Conservation (phyloP, 1,139 yeast species). For the Yamadazyma buinensis region DNA sequence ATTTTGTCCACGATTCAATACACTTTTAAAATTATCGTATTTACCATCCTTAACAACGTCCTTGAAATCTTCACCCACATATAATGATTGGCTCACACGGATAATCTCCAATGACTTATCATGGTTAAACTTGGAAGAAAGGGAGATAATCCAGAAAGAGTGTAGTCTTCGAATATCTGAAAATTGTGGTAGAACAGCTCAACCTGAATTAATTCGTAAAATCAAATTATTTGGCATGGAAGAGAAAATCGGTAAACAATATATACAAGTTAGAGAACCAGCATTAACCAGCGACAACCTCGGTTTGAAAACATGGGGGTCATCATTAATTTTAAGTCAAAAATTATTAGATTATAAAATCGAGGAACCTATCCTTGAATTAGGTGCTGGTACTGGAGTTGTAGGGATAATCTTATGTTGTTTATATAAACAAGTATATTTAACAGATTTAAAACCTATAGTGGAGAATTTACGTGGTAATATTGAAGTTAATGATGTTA, state of each 20-base stretch:
- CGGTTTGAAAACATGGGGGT: conserved; percentile 96
- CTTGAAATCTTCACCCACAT: conserved; percentile 23
- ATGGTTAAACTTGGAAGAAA: conserved; percentile 39
- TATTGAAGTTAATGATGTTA: conserved; percentile 45
- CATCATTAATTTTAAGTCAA: conserved; percentile 68
- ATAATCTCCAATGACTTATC: conserved; percentile 54
- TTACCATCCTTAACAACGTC: conserved; percentile 24
- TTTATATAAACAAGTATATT: conserved; percentile 37
- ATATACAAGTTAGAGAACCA: conserved; percentile 66
- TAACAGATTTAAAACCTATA: conserved; percentile 82
- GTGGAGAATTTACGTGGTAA: conserved; percentile 63
- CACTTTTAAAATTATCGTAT: conserved; percentile 20
- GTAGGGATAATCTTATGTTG: conserved; percentile 67
- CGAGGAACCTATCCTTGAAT: conserved; percentile 56
- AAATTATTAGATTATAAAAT: conserved; percentile 36
- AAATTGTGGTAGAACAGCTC: conserved; percentile 83
- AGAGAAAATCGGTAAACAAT: conserved; percentile 12
- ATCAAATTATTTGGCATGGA: conserved; percentile 33
- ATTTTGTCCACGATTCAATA: conserved; percentile 31
- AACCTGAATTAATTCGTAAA: conserved; percentile 63
- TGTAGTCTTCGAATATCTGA: conserved; percentile 73
- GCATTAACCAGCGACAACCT: conserved; percentile 80
- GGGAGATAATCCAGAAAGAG: conserved; percentile 43
- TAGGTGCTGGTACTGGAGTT: conserved; percentile 94
- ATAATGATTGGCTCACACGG: conserved; percentile 61